These are phyloP conservation scores for Xerocomellus intermedius DNA, from an alignment of 768 basidiomycete genomes.

Conservation along the genomic window DNA sequence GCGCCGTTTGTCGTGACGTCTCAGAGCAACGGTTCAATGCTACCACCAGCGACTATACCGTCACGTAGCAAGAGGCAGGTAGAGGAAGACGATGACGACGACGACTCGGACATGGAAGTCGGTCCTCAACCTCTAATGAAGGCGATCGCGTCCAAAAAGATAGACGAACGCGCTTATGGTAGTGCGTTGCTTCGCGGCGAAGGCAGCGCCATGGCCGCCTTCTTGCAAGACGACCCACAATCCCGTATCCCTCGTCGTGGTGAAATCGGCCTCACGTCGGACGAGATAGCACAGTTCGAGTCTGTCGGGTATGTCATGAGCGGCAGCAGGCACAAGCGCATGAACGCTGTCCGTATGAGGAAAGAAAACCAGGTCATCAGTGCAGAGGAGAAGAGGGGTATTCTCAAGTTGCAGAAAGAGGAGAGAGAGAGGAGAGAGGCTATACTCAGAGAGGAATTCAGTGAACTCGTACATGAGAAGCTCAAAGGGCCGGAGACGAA, in stretches of 20 bases:
- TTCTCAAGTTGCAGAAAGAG: slow-evolving; percentile 91
- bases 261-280: slow-evolving; percentile 91
- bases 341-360: slow-evolving; percentile 98
- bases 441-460: slow-evolving; percentile 87
- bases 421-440: slow-evolving; percentile 90
- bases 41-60: slow-evolving; percentile 22
- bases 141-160: slow-evolving; percentile 43
- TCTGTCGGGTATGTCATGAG: slow-evolving; percentile 96
- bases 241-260: slow-evolving; percentile 95
- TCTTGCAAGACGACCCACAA: slow-evolving; percentile 80
- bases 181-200: slow-evolving; percentile 90
- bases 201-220: slow-evolving; percentile 97
- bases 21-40: slow-evolving; percentile 22
- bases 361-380: slow-evolving; percentile 99
- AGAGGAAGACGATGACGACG: slow-evolving; percentile 29
- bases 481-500: slow-evolving; percentile 51
- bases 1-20: slow-evolving; percentile 27
- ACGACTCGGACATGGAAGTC: slow-evolving; percentile 63
- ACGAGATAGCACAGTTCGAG: slow-evolving; percentile 87
- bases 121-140: slow-evolving; percentile 72
- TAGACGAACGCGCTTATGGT: slow-evolving; percentile 86
- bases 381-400: slow-evolving; percentile 96
- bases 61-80: slow-evolving; percentile 11
- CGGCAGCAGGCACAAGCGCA: slow-evolving; percentile 88
- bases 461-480: slow-evolving; percentile 74